Evolutionary conservation across 108 stramenopile genomes (phyloP), one percentile per base, ranked within the genome.

Genomic region (Seminavis robusta): DNA sequence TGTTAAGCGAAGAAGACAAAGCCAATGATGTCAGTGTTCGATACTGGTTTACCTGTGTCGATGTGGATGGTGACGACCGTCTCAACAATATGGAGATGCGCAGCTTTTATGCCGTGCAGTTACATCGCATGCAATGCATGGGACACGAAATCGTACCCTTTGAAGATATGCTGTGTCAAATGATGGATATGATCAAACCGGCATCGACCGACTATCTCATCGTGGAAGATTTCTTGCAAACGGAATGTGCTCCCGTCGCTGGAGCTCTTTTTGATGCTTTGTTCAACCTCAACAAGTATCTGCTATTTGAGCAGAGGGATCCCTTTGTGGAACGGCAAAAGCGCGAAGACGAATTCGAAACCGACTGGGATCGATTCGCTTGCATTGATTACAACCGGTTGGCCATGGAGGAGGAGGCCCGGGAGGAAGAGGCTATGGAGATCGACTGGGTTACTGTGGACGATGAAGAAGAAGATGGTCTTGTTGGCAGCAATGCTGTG

Each of bases 281-380:
- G 27, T 99, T 99, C 79, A 97, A 97, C 74, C 69, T 99, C 48
- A 95, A 95, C 86, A 98, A 99, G 63, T 98, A 98, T 49, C 73
- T 98, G 16, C 69, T 76, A 60, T 99, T 97, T 65, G 98, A 99
- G 73, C 91, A 92, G 55, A 69, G 97, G 0, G 98, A 99, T 75
- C 97, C 98, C 7, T 96, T 98, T 69, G 63, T 80, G 28, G 92
- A 92, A 60, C 67, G 92, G 17, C 86, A 88, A 50, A 90, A 91
- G 61, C 67, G 94, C 9, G 94, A 95, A 71, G 97, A 98, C 72
- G 90, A 92, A 51, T 95, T 95, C 67, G 94, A 94, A 24, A 88
- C 88, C 30, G 96, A 99, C 60, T 99, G 98, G 98, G 98, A 98
- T 67, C 70, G 98, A 25, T 98, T 92, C 69, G 97, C 94, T 2